A percentile compares a stretch with the other conserved stretches of the same genome.
phyloP scores from a whole-genome alignment of 768 basidiomycete genomes.

The Paxillus rubicundulus region DNA sequence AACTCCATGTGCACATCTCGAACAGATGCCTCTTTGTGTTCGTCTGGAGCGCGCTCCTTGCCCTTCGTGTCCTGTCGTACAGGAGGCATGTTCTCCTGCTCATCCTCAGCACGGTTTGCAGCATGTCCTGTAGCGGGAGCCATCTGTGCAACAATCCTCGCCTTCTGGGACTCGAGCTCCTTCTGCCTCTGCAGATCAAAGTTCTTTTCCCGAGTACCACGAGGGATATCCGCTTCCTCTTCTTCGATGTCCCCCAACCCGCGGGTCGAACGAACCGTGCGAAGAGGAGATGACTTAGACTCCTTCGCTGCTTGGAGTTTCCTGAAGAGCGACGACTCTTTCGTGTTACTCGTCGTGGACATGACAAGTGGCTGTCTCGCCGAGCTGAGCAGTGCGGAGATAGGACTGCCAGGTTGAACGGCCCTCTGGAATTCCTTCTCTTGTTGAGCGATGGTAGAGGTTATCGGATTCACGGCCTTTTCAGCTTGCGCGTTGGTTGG shows the following conservation, averaged over 20 bases:
- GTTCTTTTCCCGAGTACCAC: constrained; percentile 37
- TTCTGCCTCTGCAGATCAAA: constrained; percentile 51
- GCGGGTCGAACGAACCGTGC: constrained; percentile 37
- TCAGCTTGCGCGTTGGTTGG: constrained; percentile 16
- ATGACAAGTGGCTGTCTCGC: constrained; percentile 87
- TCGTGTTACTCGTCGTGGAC: constrained; percentile 44
- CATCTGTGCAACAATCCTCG: constrained; percentile 93
- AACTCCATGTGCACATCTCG: constrained; percentile 23
- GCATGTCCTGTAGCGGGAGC: constrained; percentile 45
- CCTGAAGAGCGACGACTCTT: constrained; percentile 38
- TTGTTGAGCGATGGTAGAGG: constrained; percentile 71
- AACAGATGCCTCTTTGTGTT: constrained; percentile 16
- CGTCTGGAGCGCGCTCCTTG: constrained; percentile 29
- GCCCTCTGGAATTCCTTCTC: constrained; percentile 98
- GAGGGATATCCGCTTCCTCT: constrained; percentile 41
- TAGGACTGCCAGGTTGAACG: constrained; percentile 92
- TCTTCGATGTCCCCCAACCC: constrained; percentile 48
- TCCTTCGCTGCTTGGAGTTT: constrained; percentile 57
- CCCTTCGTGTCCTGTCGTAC: constrained; percentile 29
- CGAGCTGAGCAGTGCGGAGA: constrained; percentile 85
- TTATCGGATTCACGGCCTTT: constrained; percentile 39
- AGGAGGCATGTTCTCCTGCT: constrained; percentile 35
- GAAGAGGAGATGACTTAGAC: constrained; percentile 53
- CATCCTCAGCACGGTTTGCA: constrained; percentile 32
- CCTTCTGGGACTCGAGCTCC: constrained; percentile 88